Conservation (phyloP, 441 rosid species). For the Capsella rubella region DNA sequence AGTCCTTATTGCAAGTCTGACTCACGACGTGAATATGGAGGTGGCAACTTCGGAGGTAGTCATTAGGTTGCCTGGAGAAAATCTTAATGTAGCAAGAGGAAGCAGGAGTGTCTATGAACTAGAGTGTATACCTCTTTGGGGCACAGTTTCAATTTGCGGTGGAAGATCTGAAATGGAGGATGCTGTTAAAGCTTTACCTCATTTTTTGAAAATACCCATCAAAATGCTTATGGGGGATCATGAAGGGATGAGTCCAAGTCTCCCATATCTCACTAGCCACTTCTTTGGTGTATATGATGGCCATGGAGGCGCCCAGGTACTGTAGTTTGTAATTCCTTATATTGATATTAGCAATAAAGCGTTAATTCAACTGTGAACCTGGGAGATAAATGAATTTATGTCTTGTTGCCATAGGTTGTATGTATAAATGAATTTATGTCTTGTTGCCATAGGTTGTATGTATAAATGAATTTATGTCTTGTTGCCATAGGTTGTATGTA, state of each 20-base stretch:
- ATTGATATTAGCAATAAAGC: slow-evolving; percentile 13
- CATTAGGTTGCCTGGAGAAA: slow-evolving; percentile 64
- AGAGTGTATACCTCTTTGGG: slow-evolving; percentile 92
- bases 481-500: slow-evolving; percentile 38
- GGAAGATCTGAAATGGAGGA: slow-evolving; percentile 94
- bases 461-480: slow-evolving; percentile 34
- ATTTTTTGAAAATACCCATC: slow-evolving; percentile 74
- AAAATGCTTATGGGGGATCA: slow-evolving; percentile 74
- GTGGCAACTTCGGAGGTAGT: slow-evolving; percentile 64
- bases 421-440: slow-evolving; percentile 37
- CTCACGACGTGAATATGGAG: slow-evolving; percentile 52
- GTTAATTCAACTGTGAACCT: slow-evolving; percentile 7
- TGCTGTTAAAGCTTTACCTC: slow-evolving; percentile 67
- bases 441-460: slow-evolving; percentile 36
- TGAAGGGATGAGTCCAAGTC: slow-evolving; percentile 68
- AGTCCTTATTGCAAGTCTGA: slow-evolving; percentile 59
- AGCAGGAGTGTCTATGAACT: slow-evolving; percentile 75
- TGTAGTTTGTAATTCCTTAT: slow-evolving; percentile 22
- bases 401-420: slow-evolving; percentile 34
- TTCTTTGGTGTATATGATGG: slow-evolving; percentile 95
- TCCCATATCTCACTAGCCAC: slow-evolving; percentile 72
- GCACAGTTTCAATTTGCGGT: slow-evolving; percentile 69
- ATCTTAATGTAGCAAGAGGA: slow-evolving; percentile 51
- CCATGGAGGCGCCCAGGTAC: slow-evolving; percentile 93
- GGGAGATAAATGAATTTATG: slow-evolving; percentile 11